Evolutionary conservation across 2,329 filamentous ascomycete genomes (phyloP).

Genomic region (Claviceps humidiphila): DNA sequence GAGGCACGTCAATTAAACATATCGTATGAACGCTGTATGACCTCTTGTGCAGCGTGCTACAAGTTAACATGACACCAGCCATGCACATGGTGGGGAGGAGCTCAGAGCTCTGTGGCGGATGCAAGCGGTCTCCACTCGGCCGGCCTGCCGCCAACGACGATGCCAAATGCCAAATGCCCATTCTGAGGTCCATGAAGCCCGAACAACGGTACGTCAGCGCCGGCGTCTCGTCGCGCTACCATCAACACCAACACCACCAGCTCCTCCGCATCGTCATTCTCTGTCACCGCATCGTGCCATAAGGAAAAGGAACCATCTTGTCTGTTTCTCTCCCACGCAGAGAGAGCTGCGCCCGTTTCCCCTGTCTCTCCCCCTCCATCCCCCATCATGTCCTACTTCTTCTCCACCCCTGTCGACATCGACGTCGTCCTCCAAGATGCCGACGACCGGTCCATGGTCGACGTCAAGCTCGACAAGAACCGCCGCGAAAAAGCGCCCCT

Average conservation of each 20-base stretch:
- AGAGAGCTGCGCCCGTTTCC: not conserved
- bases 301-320: not conserved
- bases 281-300: not conserved
- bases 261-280: not conserved
- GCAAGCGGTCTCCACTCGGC: not conserved
- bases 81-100: not conserved
- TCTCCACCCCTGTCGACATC: constrained; percentile 96
- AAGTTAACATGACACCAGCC: no score
- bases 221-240: not conserved
- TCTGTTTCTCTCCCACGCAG: not conserved
- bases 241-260: not conserved
- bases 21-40: no score
- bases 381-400: constrained; percentile 87
- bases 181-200: not conserved
- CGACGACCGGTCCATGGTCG: constrained; percentile 88
- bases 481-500: constrained; percentile 91
- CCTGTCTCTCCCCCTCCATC: not conserved
- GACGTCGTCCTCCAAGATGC: constrained; percentile 94
- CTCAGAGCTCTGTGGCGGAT: not conserved
- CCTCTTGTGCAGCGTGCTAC: no score
- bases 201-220: constrained; percentile 20
- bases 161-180: not conserved
- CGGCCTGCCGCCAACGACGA: not conserved
- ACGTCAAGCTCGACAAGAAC: constrained; percentile 98
- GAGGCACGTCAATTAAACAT: no score